These are phyloP conservation scores for Hepatocystis sp. DNA, from an alignment of 169 alveolate species.

Conservation along the genomic window DNA sequence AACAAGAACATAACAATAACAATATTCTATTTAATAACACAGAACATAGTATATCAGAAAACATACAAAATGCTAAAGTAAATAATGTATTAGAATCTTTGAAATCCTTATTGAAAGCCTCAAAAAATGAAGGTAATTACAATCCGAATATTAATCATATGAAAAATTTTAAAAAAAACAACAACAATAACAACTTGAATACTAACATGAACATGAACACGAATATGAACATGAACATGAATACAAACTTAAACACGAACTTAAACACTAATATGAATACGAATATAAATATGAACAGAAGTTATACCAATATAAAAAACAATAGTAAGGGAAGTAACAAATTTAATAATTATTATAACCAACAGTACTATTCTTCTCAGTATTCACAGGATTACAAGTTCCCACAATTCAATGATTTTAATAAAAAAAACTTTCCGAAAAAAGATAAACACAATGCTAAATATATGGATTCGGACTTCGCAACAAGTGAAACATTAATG, in stretches of 20 bases:
- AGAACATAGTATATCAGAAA: slow-evolving; percentile 21
- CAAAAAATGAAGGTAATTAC: slow-evolving; percentile 2
- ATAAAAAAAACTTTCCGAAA: slow-evolving; percentile 25
- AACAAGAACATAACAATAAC: slow-evolving; percentile 5
- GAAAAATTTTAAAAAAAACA: neutral
- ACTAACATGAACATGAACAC: slow-evolving; percentile 12
- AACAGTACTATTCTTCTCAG: neutral
- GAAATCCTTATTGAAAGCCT: slow-evolving; percentile 51
- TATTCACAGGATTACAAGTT: neutral
- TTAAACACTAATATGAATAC: too few relatives aligned
- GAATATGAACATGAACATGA: too few relatives aligned
- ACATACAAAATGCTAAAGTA: slow-evolving; percentile 63
- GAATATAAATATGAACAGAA: too few relatives aligned
- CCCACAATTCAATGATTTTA: slow-evolving; percentile 17
- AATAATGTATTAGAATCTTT: slow-evolving; percentile 59
- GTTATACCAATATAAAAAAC: slow-evolving; percentile 7
- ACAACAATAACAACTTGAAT: too few relatives aligned
- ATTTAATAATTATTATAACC: neutral
- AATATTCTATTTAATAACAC: neutral
- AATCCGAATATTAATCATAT: neutral
- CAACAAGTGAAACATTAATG: slow-evolving; percentile 57
- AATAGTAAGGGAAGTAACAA: neutral
- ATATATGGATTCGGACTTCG: slow-evolving; percentile 25
- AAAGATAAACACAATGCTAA: slow-evolving; percentile 22
- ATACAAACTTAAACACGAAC: too few relatives aligned